Percentiles rank a stretch among this genome's conserved stretches.
Conservation (phyloP, 1,139 yeast species). For the Geotrichum siamense region DNA sequence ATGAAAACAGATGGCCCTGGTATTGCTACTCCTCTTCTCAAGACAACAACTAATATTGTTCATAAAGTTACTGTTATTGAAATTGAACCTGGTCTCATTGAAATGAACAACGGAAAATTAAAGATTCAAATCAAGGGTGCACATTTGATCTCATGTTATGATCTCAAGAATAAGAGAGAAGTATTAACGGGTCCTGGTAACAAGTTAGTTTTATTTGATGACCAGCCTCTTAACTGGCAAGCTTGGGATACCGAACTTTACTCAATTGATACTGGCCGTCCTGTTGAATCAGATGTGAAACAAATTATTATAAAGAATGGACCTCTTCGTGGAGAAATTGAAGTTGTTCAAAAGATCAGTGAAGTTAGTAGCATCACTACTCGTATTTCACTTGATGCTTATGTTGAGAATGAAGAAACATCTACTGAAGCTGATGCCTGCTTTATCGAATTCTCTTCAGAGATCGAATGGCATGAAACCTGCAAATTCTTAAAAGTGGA, state of each 20-base stretch:
- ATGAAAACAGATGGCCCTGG: constrained; percentile 21
- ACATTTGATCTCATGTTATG: constrained; percentile 58
- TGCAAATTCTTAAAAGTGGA: constrained; percentile 89
- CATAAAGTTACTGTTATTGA: constrained; percentile 34
- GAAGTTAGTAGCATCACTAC: constrained; percentile 54
- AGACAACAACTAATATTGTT: constrained; percentile 3
- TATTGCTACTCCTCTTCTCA: constrained; percentile 18
- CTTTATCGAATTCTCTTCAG: constrained; percentile 49
- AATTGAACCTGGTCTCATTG: constrained; percentile 38
- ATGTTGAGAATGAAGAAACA: constrained; percentile 30
- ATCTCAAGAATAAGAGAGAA: constrained; percentile 54
- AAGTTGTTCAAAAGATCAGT: constrained; percentile 52
- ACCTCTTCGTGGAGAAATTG: constrained; percentile 53
- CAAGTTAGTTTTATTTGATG: constrained; percentile 74
- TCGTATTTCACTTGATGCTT: constrained; percentile 62
- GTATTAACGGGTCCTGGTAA: constrained; percentile 63
- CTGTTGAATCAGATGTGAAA: constrained; percentile 40
- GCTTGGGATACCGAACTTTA: constrained; percentile 98
- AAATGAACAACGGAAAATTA: constrained; percentile 54
- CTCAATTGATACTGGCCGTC: constrained; percentile 61
- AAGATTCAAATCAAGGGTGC: constrained; percentile 59
- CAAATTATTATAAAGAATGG: constrained; percentile 43
- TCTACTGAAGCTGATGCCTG: constrained; percentile 31
- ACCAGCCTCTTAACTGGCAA: constrained; percentile 82
- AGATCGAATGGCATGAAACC: constrained; percentile 81